Evolutionary conservation across 1,284 basidiomycete genomes (phyloP).

Genomic region (Phlebopus sp.): DNA sequence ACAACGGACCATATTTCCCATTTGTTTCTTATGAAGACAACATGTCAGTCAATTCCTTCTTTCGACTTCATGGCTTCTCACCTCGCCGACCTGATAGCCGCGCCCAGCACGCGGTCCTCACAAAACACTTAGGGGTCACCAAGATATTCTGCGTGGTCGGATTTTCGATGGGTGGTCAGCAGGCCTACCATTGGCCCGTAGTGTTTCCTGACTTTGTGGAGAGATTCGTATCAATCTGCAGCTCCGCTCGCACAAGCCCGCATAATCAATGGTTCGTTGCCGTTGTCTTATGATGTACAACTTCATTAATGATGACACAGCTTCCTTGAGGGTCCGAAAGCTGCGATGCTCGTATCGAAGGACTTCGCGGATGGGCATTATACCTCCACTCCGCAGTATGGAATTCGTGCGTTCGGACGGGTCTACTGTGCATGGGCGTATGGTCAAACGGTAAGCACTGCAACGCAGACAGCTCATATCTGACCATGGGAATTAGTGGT

Average conservation of each 20-base stretch:
- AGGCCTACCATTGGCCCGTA: slow-evolving; percentile 36
- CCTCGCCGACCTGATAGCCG: slow-evolving; percentile 35
- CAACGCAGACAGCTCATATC: neutral
- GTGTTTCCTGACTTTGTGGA: slow-evolving; percentile 39
- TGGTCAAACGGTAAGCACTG: slow-evolving; percentile 33
- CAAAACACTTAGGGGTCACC: slow-evolving; percentile 45
- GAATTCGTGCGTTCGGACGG: slow-evolving; percentile 36
- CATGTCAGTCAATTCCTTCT: slow-evolving; percentile 38
- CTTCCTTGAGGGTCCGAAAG: slow-evolving; percentile 40
- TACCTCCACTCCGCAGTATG: slow-evolving; percentile 28
- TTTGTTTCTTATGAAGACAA: slow-evolving; percentile 53
- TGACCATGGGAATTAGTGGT: slow-evolving; percentile 29
- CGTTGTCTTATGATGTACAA: neutral
- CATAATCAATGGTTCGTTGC: slow-evolving; percentile 35
- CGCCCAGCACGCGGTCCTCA: slow-evolving; percentile 54
- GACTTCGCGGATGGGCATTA: slow-evolving; percentile 38
- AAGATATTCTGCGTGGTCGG: slow-evolving; percentile 52
- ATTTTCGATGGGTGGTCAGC: slow-evolving; percentile 64
- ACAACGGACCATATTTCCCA: slow-evolving; percentile 44
- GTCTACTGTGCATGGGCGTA: slow-evolving; percentile 40
- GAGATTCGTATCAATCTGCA: slow-evolving; percentile 35
- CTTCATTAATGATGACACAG: slow-evolving; percentile 17
- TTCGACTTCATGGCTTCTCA: neutral
- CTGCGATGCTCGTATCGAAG: slow-evolving; percentile 35
- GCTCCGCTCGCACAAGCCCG: slow-evolving; percentile 37